Evolutionary conservation across 495 filamentous ascomycete genomes (phyloP).

Genomic region (Penicillium turbatum): DNA sequence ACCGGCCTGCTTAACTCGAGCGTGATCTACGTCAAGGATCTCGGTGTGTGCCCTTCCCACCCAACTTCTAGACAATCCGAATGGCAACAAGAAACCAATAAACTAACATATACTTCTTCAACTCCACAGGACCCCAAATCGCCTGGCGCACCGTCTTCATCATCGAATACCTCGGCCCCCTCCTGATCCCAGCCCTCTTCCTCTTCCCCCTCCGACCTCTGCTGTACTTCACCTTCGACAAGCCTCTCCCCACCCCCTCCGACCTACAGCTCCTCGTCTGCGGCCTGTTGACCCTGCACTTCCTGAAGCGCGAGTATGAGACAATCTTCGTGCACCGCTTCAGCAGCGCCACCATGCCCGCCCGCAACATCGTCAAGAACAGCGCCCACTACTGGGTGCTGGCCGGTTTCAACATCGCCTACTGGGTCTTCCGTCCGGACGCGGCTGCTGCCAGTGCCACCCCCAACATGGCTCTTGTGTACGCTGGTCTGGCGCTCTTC

Average conservation of each 20-base stretch:
- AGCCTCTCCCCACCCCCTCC: constrained; percentile 51
- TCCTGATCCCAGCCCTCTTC: constrained; percentile 77
- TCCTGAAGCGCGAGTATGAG: constrained; percentile 92
- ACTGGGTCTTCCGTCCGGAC: constrained; percentile 76
- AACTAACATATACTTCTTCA: constrained; percentile 8
- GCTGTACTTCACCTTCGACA: constrained; percentile 60
- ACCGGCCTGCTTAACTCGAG: constrained; percentile 63
- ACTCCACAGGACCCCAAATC: constrained; percentile 71
- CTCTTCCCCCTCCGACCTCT: constrained; percentile 66
- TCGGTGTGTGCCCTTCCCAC: constrained; percentile 55
- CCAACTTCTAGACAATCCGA: neutral
- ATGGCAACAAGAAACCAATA: neutral
- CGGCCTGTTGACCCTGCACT: constrained; percentile 70
- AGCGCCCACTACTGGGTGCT: constrained; percentile 85
- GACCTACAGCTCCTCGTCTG: constrained; percentile 67
- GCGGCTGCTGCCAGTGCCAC: constrained; percentile 49
- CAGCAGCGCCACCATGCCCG: constrained; percentile 88
- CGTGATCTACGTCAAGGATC: constrained; percentile 84
- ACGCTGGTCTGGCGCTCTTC: constrained; percentile 64
- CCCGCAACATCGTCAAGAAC: constrained; percentile 84
- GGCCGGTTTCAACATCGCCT: constrained; percentile 75
- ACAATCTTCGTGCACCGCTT: constrained; percentile 94
- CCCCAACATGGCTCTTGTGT: constrained; percentile 48
- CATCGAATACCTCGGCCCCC: constrained; percentile 92
- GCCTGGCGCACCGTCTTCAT: constrained; percentile 92